phyloP scores from a whole-genome alignment of 2,329 filamentous ascomycete species.

The Alternaria triticimaculans region DNA sequence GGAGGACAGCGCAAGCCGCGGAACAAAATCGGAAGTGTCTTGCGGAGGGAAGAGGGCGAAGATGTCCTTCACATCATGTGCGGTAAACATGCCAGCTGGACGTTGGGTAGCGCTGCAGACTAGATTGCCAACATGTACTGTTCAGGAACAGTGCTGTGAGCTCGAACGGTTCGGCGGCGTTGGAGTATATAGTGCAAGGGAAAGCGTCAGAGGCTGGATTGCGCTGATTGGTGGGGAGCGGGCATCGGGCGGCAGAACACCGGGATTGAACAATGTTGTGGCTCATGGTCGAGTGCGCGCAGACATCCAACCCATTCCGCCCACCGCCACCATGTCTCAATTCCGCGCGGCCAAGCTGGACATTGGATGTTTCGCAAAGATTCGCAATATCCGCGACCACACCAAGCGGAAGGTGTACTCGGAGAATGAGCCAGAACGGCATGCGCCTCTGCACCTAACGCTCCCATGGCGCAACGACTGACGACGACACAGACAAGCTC shows the following conservation, averaged over 20 bases:
- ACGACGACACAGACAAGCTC: constrained; percentile 70
- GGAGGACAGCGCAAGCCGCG: constrained; percentile 27
- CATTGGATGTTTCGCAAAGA: constrained; percentile 85
- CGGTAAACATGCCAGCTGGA: constrained; percentile 38
- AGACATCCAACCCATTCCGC: constrained; percentile 1
- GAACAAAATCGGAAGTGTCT: constrained; percentile 12
- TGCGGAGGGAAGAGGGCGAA: constrained; percentile 30
- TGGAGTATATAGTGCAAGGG: not conserved
- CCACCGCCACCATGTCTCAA: constrained; percentile 61
- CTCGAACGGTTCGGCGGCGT: not conserved
- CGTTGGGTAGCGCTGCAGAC: not conserved
- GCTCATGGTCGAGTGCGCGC: constrained; percentile 1
- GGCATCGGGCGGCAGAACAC: constrained; percentile 15
- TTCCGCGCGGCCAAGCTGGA: constrained; percentile 92
- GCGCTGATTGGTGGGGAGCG: constrained; percentile 15
- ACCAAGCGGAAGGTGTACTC: constrained; percentile 95
- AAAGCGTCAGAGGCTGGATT: constrained; percentile 2
- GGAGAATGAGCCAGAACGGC: constrained; percentile 88
- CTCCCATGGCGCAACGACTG: constrained; percentile 3
- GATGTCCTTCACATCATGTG: constrained; percentile 40
- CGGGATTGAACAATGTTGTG: constrained; percentile 17
- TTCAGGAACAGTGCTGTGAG: not conserved
- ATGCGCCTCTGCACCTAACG: constrained; percentile 32
- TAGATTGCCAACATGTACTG: not conserved
- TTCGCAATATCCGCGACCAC: constrained; percentile 88